A percentile compares a stretch with the other conserved stretches of the same genome.
phyloP scores from a whole-genome alignment of 164 flowering plant species.

The Vitis amurensis region DNA sequence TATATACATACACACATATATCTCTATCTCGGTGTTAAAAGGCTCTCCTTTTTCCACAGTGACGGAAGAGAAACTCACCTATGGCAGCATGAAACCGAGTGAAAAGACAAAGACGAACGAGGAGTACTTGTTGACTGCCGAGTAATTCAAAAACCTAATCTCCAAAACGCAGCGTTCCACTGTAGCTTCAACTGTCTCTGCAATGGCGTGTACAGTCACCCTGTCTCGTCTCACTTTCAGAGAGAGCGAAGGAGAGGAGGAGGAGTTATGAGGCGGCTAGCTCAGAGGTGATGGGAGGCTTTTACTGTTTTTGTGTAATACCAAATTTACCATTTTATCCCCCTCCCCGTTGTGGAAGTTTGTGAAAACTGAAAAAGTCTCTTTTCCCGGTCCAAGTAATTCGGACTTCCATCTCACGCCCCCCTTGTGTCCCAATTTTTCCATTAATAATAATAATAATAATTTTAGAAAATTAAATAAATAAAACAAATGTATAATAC shows the following conservation, averaged over 20 bases:
- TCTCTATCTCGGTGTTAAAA: no score
- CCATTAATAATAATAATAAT: no score
- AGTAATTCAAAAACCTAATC: slow-evolving; percentile 22
- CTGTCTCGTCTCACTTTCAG: neutral
- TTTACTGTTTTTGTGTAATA: neutral
- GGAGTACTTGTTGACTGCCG: neutral
- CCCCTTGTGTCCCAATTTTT: no score
- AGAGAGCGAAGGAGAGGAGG: neutral
- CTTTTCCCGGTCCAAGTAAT: no score
- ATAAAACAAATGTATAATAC: no score
- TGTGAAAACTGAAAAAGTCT: no score
- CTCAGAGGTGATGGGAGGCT: slow-evolving; percentile 12
- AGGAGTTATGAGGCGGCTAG: slow-evolving; percentile 31
- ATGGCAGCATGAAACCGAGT: slow-evolving; percentile 13
- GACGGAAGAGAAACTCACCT: slow-evolving; percentile 5
- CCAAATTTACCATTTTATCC: slow-evolving; percentile 6
- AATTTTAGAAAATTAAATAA: no score
- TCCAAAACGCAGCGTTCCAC: slow-evolving; percentile 3
- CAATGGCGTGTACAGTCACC: slow-evolving; percentile 7
- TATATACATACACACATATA: no score
- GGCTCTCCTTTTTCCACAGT: no score
- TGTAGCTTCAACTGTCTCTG: neutral
- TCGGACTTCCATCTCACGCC: no score
- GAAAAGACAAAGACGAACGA: neutral
- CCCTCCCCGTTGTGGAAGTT: no score